Conservation (phyloP, 2,329 filamentous ascomycete genomes). For the Cladosporium halotolerans region DNA sequence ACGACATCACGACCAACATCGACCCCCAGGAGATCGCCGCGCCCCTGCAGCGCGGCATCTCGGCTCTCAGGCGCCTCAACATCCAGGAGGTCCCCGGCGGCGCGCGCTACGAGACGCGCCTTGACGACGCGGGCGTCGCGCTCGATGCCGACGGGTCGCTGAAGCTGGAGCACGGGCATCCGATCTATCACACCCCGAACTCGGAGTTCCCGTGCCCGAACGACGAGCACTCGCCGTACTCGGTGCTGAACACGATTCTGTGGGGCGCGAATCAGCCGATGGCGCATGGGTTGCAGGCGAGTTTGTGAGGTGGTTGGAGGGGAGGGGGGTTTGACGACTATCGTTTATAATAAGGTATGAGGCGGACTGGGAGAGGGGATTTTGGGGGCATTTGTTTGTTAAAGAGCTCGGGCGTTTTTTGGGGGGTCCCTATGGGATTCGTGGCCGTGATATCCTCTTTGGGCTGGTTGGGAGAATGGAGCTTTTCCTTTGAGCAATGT, state of each 20-base stretch:
- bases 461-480: no score
- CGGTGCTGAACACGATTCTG: slow-evolving; percentile 44
- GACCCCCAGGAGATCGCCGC: slow-evolving; percentile 43
- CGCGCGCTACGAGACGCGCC: slow-evolving; percentile 2
- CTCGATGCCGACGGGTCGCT: slow-evolving; percentile 14
- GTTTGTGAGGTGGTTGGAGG: no score
- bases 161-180: slow-evolving; percentile 20
- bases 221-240: slow-evolving; percentile 41
- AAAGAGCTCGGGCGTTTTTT: no score
- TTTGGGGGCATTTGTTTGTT: no score
- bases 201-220: slow-evolving; percentile 24
- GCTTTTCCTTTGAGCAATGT: no score
- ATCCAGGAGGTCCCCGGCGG: slow-evolving; percentile 7
- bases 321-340: no score
- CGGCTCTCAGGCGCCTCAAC: slow-evolving; percentile 39
- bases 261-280: slow-evolving; percentile 1
- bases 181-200: slow-evolving; percentile 23
- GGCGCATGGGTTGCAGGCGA: neutral
- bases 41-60: slow-evolving; percentile 42
- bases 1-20: slow-evolving; percentile 41
- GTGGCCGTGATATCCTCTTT: no score
- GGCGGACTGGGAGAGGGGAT: no score
- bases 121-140: slow-evolving; percentile 12
- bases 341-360: no score
- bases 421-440: no score